Conservation (phyloP, 495 filamentous ascomycete species). For the Penicillium alfredii region DNA sequence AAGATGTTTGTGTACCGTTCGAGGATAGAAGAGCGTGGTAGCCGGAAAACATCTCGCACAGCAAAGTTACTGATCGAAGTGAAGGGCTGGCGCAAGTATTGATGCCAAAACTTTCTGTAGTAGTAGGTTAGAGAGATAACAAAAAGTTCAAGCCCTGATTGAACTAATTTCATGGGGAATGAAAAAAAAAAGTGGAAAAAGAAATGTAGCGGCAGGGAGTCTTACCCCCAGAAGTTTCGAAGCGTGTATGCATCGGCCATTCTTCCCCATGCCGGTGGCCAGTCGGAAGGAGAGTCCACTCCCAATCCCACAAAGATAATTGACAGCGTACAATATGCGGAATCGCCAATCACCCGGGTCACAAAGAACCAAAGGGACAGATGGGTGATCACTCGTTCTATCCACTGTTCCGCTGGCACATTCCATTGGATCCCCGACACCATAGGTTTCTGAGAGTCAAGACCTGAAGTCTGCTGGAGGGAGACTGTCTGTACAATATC, state of each 20-base stretch:
- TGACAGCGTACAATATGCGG: conserved; percentile 15
- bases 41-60: conserved; percentile 15
- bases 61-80: conserved; percentile 20
- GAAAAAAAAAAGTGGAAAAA: not conserved
- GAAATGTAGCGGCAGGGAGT: not conserved
- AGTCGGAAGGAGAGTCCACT: conserved; percentile 21
- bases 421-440: conserved; percentile 12
- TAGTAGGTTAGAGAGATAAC: conserved; percentile 3
- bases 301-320: conserved; percentile 16
- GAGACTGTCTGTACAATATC: conserved; percentile 16
- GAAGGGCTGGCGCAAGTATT: conserved; percentile 28
- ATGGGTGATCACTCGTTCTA: conserved; percentile 14
- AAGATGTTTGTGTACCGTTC: conserved; percentile 26
- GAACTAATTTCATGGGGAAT: not conserved
- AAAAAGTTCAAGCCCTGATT: not conserved
- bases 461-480: conserved; percentile 12
- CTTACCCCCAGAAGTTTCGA: conserved; percentile 30
- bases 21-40: conserved; percentile 15
- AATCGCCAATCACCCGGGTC: conserved; percentile 18
- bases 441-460: conserved; percentile 6
- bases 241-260: conserved; percentile 26
- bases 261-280: conserved; percentile 32
- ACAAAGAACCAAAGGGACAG: conserved; percentile 17
- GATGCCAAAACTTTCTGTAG: conserved; percentile 39
- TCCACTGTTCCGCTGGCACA: conserved; percentile 16